Percentiles rank a stretch among this genome's conserved stretches.
These are phyloP conservation scores for Tetratostichococcus sp. DNA, from an alignment of 139 green algal species.

Conservation along the genomic window DNA sequence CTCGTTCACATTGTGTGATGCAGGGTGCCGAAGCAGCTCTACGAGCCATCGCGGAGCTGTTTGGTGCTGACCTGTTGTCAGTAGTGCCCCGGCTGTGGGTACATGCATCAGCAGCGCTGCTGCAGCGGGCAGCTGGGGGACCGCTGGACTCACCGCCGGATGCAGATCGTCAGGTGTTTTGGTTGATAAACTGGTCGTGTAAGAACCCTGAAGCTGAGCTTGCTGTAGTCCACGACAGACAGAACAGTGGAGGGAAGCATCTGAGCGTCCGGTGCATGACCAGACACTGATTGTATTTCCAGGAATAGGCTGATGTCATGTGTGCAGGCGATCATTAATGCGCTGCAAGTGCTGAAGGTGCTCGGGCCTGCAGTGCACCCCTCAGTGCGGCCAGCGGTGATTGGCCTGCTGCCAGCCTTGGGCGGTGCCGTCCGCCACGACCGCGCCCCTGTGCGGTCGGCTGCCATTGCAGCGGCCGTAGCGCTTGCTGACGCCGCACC, in stretches of 20 bases:
- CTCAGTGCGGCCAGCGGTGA: constrained; percentile 37
- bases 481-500: constrained; percentile 35
- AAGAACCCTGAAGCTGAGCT: too few species aligned
- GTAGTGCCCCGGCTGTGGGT: constrained; percentile 66
- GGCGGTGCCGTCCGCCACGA: constrained; percentile 26
- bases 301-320: too few species aligned
- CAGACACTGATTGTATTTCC: too few species aligned
- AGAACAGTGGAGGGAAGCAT: too few species aligned
- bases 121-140: constrained; percentile 6
- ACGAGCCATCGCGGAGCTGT: constrained; percentile 28
- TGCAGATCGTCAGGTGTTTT: constrained; percentile 12
- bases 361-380: constrained; percentile 50
- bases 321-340: constrained; percentile 26
- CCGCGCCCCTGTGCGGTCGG: constrained; percentile 40
- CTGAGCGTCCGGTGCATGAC: too few species aligned
- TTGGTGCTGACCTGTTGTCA: constrained; percentile 45
- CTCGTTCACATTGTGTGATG: too few species aligned
- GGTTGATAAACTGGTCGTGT: too few species aligned
- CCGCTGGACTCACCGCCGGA: background rate
- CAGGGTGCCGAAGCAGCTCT: constrained; percentile 71
- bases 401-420: constrained; percentile 50
- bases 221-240: too few species aligned
- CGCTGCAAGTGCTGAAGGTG: constrained; percentile 64
- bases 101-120: constrained; percentile 43
- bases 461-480: constrained; percentile 34